phyloP scores from a whole-genome alignment of 495 filamentous ascomycete species.

The Hapsidospora chrysogenum region DNA sequence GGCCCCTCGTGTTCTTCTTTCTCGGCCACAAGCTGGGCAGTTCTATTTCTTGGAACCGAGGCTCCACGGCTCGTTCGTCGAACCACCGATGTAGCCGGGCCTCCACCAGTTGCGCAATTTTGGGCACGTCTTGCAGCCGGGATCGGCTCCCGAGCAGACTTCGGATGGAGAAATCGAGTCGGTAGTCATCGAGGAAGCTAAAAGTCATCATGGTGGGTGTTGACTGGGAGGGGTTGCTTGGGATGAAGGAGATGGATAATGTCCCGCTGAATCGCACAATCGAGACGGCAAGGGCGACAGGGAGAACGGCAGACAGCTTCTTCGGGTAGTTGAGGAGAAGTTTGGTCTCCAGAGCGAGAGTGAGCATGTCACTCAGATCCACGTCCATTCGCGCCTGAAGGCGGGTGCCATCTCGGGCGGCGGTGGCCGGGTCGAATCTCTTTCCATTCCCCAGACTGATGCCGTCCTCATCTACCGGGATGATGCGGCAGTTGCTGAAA shows the following conservation, averaged over 20 bases:
- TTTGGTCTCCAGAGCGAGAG: constrained; percentile 84
- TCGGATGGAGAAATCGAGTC: constrained; percentile 79
- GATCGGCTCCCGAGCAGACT: constrained; percentile 84
- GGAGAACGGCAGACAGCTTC: constrained; percentile 73
- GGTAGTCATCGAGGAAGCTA: constrained; percentile 88
- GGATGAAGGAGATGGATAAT: constrained; percentile 79
- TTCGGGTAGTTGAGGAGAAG: constrained; percentile 88
- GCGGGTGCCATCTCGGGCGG: constrained; percentile 42
- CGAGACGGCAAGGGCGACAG: constrained; percentile 77
- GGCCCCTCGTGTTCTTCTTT: constrained; percentile 63
- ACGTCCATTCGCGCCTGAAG: constrained; percentile 96
- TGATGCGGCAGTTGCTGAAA: constrained; percentile 94
- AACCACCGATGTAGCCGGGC: constrained; percentile 88
- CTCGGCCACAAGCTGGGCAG: constrained; percentile 89
- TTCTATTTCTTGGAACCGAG: constrained; percentile 86
- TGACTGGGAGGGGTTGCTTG: constrained; percentile 36
- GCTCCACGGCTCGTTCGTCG: constrained; percentile 89
- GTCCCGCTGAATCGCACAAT: constrained; percentile 92
- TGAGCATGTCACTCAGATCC: constrained; percentile 88
- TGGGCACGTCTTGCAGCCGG: constrained; percentile 86
- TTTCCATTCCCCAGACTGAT: constrained; percentile 30
- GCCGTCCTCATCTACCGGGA: constrained; percentile 60
- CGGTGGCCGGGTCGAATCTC: constrained; percentile 24
- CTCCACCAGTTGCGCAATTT: constrained; percentile 91
- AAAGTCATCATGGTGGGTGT: constrained; percentile 74